Conservation (phyloP, 1,139 yeast genomes). For the Sugiyamaella xylanicola region DNA sequence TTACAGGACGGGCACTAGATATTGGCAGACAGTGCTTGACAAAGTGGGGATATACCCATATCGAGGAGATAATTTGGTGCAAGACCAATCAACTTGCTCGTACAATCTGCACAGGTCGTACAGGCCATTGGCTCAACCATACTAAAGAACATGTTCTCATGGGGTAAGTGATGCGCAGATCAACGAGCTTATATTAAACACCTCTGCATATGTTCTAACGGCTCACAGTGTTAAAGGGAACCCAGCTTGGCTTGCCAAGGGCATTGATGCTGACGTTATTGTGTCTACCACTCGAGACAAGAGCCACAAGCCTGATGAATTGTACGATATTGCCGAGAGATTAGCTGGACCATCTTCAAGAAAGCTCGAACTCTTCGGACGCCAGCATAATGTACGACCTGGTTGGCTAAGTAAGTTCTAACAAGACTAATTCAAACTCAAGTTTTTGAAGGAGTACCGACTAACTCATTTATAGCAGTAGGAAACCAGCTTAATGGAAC, state of each 20-base stretch:
- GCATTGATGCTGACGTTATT: constrained; percentile 71
- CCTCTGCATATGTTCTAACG: constrained; percentile 18
- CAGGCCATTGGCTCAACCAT: constrained; percentile 97
- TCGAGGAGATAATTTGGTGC: constrained; percentile 87
- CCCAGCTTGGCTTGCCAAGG: constrained; percentile 69
- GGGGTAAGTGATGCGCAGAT: constrained; percentile 59
- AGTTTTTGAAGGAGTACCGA: too few species aligned
- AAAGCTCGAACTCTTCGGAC: constrained; percentile 85
- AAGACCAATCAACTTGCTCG: constrained; percentile 84
- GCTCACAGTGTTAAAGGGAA: constrained; percentile 59
- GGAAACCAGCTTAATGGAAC: constrained; percentile 78
- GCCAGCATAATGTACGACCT: constrained; percentile 79
- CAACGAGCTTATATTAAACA: too few species aligned
- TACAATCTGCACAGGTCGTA: constrained; percentile 91
- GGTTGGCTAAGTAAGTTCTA: constrained; percentile 68
- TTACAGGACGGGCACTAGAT: constrained; percentile 90
- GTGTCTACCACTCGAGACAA: constrained; percentile 87
- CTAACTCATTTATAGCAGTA: constrained; percentile 56
- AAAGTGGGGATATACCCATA: constrained; percentile 79
- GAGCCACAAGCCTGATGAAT: constrained; percentile 87
- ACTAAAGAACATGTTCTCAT: constrained; percentile 88
- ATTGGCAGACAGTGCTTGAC: constrained; percentile 74
- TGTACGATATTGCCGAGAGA: constrained; percentile 81
- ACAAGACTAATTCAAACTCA: too few species aligned
- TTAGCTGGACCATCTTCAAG: constrained; percentile 74